A percentile compares a stretch with the other conserved stretches of the same genome.
Evolutionary conservation across 2,329 filamentous ascomycete genomes (phyloP).

Genomic region (Trichoderma koningiopsis): DNA sequence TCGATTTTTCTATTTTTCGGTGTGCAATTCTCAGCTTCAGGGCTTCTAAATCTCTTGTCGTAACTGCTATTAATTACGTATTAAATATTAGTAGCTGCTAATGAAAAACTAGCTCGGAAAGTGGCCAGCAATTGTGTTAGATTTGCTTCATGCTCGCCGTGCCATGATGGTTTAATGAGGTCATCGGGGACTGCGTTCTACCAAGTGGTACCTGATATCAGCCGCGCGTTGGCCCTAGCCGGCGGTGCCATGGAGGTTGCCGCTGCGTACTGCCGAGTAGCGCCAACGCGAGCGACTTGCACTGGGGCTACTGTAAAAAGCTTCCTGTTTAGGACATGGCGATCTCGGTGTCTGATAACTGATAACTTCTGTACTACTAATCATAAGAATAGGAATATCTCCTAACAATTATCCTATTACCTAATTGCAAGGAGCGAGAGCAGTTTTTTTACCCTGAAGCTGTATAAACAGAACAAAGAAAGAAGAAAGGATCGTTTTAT

Average conservation of each 20-base stretch:
- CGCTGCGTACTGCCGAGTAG: neutral
- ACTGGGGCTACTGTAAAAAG: neutral
- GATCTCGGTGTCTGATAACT: too few relatives aligned
- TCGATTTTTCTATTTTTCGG: neutral
- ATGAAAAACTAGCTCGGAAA: neutral
- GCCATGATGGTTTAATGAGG: slow-evolving; percentile 1
- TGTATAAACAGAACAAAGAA: neutral
- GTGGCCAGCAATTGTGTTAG: neutral
- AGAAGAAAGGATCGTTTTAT: too few relatives aligned
- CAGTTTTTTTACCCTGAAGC: neutral
- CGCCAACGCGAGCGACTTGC: neutral
- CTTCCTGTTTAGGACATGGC: too few relatives aligned
- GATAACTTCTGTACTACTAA: too few relatives aligned
- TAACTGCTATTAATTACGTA: neutral
- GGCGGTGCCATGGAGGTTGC: too few relatives aligned
- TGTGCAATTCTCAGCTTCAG: neutral
- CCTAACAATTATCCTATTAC: too few relatives aligned
- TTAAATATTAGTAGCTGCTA: neutral
- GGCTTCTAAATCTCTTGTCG: neutral
- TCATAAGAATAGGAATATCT: too few relatives aligned
- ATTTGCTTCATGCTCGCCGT: neutral
- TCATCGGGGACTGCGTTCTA: neutral
- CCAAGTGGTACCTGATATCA: neutral
- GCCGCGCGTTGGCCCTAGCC: neutral
- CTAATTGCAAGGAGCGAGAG: too few relatives aligned